phyloP scores from a whole-genome alignment of 495 filamentous ascomycete genomes.

The Xylaria bambusicola region DNA sequence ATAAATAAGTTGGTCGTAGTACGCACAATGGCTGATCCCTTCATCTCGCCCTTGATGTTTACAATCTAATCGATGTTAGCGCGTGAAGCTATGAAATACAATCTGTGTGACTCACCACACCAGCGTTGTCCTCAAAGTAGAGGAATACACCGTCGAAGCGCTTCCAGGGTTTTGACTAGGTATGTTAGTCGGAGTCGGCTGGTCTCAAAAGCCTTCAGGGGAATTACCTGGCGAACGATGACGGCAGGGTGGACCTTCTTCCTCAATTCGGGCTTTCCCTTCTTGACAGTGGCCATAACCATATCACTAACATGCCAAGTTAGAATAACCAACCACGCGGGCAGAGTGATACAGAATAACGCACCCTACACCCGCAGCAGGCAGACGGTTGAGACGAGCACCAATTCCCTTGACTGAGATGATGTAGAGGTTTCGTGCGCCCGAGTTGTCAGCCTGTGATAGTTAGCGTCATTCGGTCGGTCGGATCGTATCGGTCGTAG shows the following conservation, averaged over 20 bases:
- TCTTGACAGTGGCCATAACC: conserved; percentile 99
- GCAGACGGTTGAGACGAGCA: conserved; percentile 96
- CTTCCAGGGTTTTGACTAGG: conserved; percentile 99
- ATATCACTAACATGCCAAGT: conserved; percentile 66
- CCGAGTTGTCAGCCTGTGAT: conserved; percentile 97
- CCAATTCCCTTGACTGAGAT: conserved; percentile 99
- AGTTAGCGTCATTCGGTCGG: too few relatives aligned
- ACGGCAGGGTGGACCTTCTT: conserved; percentile 99
- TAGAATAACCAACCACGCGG: neutral
- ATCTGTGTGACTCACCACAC: conserved; percentile 76
- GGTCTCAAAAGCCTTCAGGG: too few relatives aligned
- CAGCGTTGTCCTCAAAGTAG: conserved; percentile 99
- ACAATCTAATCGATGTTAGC: conserved; percentile 69
- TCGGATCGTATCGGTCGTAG: too few relatives aligned
- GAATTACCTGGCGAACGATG: conserved; percentile 95
- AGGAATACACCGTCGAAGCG: conserved; percentile 95
- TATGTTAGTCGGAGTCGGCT: too few relatives aligned
- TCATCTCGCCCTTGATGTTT: conserved; percentile 99
- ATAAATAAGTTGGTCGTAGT: too few relatives aligned
- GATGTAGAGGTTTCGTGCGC: conserved; percentile 99
- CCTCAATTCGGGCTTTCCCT: conserved; percentile 98
- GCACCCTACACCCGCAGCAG: conserved; percentile 97
- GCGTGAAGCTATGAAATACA: conserved; percentile 61
- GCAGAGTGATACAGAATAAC: neutral
- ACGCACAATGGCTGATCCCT: conserved; percentile 98